These are phyloP conservation scores for Proliferodiscus dingleyae DNA, from an alignment of 2,329 filamentous ascomycete genomes.

Conservation along the genomic window DNA sequence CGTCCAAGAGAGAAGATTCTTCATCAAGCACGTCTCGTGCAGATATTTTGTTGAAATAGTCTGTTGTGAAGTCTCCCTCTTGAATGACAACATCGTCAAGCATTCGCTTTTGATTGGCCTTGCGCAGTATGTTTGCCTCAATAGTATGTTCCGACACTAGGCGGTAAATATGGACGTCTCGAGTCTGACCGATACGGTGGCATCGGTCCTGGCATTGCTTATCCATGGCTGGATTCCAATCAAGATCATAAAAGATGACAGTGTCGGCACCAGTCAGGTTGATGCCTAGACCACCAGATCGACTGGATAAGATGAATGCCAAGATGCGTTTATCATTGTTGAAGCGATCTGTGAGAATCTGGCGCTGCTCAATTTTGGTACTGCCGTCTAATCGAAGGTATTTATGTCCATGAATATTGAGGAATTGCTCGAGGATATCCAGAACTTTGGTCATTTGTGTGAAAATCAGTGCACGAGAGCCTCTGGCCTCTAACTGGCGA, in stretches of 20 bases:
- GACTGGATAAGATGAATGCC: conserved; percentile 90
- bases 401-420: conserved; percentile 96
- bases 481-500: conserved; percentile 79
- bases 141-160: conserved; percentile 92
- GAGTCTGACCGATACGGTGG: conserved; percentile 94
- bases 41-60: conserved; percentile 79
- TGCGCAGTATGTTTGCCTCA: conserved; percentile 94
- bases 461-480: conserved; percentile 94
- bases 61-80: conserved; percentile 95
- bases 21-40: conserved; percentile 65
- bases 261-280: conserved; percentile 96
- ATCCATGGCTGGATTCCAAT: conserved; percentile 99
- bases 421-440: conserved; percentile 93
- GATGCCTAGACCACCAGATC: conserved; percentile 91
- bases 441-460: conserved; percentile 99
- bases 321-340: conserved; percentile 90
- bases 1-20: conserved; percentile 48
- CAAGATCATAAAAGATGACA: conserved; percentile 97
- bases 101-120: conserved; percentile 96
- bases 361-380: conserved; percentile 91
- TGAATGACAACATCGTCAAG: conserved; percentile 98
- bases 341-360: conserved; percentile 93
- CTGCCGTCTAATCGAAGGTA: conserved; percentile 95
- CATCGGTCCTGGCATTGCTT: conserved; percentile 98
- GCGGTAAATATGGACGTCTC: conserved; percentile 96